These are phyloP conservation scores for Keqinozyma sinolaborantium DNA, from an alignment of 1,139 yeast genomes.

Conservation along the genomic window DNA sequence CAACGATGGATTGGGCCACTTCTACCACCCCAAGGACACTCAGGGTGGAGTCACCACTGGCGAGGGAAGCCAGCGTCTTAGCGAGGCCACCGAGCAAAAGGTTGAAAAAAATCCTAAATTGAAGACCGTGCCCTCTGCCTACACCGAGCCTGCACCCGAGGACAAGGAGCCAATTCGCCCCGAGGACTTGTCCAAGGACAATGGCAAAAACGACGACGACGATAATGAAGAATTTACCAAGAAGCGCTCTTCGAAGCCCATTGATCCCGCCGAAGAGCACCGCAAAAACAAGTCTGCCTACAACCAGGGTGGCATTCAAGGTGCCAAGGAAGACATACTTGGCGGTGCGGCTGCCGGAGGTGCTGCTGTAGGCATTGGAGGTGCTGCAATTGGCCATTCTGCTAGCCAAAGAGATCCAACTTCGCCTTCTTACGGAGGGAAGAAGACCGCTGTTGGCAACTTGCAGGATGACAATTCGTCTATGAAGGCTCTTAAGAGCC, in stretches of 20 bases:
- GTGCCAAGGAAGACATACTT: slow-evolving; percentile 4
- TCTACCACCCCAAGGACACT: slow-evolving; percentile 35
- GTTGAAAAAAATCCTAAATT: slow-evolving; percentile 19
- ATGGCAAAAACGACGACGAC: slow-evolving; percentile 7
- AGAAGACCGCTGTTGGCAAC: slow-evolving; percentile 5
- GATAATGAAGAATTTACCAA: slow-evolving; percentile 3
- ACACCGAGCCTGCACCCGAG: slow-evolving; percentile 12
- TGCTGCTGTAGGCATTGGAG: slow-evolving; percentile 8
- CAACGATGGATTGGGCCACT: slow-evolving; percentile 28
- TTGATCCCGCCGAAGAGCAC: slow-evolving; percentile 25
- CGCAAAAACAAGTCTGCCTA: slow-evolving; percentile 27
- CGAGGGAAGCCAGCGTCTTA: slow-evolving; percentile 6
- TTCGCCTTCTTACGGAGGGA: neutral
- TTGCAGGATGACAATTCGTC: slow-evolving; percentile 12
- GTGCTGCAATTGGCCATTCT: slow-evolving; percentile 6
- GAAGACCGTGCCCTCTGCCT: slow-evolving; percentile 29
- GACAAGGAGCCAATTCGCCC: slow-evolving; percentile 7
- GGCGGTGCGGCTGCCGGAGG: slow-evolving; percentile 5
- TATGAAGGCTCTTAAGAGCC: slow-evolving; percentile 15
- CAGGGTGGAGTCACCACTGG: slow-evolving; percentile 22
- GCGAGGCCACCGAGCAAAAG: slow-evolving; percentile 28
- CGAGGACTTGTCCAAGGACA: slow-evolving; percentile 14
- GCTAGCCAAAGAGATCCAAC: slow-evolving; percentile 1
- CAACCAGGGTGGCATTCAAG: slow-evolving; percentile 19
- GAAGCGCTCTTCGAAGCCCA: slow-evolving; percentile 1